These are phyloP conservation scores for Nannochloris sp. DNA, from an alignment of 139 green algal species.

Conservation along the genomic window DNA sequence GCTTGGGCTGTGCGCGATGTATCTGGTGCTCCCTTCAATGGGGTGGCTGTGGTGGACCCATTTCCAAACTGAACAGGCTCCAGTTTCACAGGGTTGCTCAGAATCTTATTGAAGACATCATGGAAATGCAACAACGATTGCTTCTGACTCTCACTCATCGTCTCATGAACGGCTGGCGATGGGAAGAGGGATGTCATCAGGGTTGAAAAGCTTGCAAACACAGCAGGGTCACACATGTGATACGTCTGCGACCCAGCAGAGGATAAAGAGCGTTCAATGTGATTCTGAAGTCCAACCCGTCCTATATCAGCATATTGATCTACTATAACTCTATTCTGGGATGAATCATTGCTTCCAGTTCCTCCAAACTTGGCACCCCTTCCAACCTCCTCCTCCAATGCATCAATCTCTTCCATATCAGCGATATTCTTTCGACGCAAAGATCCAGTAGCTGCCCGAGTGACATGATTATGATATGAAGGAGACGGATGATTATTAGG, in stretches of 20 bases:
- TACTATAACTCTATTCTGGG: constrained; percentile 24
- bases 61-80: no score
- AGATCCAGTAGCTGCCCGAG: constrained; percentile 21
- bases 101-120: constrained; percentile 11
- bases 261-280: constrained; percentile 4
- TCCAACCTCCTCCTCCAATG: constrained; percentile 2
- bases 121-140: constrained; percentile 27
- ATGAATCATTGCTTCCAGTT: constrained; percentile 18
- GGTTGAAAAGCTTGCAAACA: constrained; percentile 16
- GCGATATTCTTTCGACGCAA: constrained; percentile 14
- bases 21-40: no score
- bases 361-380: background rate
- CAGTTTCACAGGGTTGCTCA: background rate
- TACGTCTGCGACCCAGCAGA: constrained; percentile 10
- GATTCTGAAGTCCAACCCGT: background rate
- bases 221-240: constrained; percentile 19
- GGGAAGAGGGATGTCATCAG: constrained; percentile 22
- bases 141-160: constrained; percentile 16
- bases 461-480: constrained; percentile 19
- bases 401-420: constrained; percentile 4
- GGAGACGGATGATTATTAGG: background rate
- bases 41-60: no score
- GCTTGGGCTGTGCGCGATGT: background rate
- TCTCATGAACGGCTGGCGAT: background rate
- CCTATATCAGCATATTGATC: constrained; percentile 24